phyloP scores from a whole-genome alignment of 2,329 filamentous ascomycete species.

The Bipolaris zeicola region DNA sequence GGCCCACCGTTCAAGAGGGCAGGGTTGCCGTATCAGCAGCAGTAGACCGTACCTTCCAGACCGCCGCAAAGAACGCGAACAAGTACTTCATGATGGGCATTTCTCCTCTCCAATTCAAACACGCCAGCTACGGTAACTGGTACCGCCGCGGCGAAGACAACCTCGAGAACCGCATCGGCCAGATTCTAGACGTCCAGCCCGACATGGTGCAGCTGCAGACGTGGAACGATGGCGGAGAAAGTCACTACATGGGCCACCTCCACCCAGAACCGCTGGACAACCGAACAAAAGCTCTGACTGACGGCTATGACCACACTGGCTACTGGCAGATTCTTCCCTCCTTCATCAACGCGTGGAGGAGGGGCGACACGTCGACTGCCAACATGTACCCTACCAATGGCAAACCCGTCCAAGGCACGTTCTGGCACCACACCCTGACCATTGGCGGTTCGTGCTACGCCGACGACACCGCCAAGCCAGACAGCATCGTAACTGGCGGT shows the following conservation, averaged over 20 bases:
- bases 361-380: slow-evolving; percentile 29
- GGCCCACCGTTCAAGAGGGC: slow-evolving; percentile 31
- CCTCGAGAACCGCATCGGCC: slow-evolving; percentile 37
- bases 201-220: slow-evolving; percentile 50
- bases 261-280: slow-evolving; percentile 43
- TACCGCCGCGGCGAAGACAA: slow-evolving; percentile 49
- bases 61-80: slow-evolving; percentile 31
- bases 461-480: slow-evolving; percentile 49
- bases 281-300: slow-evolving; percentile 33
- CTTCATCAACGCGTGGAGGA: slow-evolving; percentile 49
- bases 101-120: slow-evolving; percentile 50
- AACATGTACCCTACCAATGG: slow-evolving; percentile 28
- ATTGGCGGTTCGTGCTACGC: slow-evolving; percentile 47
- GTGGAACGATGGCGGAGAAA: slow-evolving; percentile 52
- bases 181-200: slow-evolving; percentile 42
- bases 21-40: slow-evolving; percentile 33
- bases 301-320: slow-evolving; percentile 44
- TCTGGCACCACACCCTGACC: slow-evolving; percentile 30
- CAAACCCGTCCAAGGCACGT: slow-evolving; percentile 26
- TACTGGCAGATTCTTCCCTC: slow-evolving; percentile 45
- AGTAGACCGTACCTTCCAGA: slow-evolving; percentile 39
- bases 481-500: slow-evolving; percentile 9
- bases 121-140: slow-evolving; percentile 41
- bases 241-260: slow-evolving; percentile 50
- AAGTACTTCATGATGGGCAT: slow-evolving; percentile 51